Evolutionary conservation across 345 rosid genomes (phyloP).

Genomic region (Eucalyptus pauciflora): DNA sequence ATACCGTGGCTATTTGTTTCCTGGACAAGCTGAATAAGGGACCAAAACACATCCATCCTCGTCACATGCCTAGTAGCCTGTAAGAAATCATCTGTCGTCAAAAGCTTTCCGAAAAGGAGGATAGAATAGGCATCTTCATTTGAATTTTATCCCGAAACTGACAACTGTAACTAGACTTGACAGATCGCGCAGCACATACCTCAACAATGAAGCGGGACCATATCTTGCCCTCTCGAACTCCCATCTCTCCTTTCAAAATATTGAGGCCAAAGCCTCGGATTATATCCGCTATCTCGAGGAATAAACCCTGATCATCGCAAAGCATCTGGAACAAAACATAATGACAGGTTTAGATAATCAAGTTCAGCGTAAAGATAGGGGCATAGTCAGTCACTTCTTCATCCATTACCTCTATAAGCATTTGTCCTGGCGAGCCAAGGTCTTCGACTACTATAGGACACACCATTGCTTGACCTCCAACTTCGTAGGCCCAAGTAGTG

Average conservation of each 20-base stretch:
- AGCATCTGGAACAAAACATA: constrained; percentile 45
- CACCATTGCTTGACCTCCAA: constrained; percentile 43
- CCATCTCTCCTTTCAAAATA: constrained; percentile 79
- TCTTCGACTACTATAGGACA: constrained; percentile 92
- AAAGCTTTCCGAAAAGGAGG: background rate
- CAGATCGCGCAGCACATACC: constrained; percentile 11
- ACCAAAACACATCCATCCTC: constrained; percentile 69
- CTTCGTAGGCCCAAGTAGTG: constrained; percentile 83
- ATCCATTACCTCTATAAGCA: constrained; percentile 69
- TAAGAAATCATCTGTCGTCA: background rate
- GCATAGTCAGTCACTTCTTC: background rate
- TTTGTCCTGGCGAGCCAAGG: constrained; percentile 51
- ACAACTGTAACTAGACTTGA: background rate
- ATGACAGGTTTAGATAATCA: background rate
- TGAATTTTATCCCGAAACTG: background rate
- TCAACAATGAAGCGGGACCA: constrained; percentile 87
- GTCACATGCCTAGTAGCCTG: constrained; percentile 56
- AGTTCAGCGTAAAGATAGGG: background rate
- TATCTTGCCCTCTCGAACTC: constrained; percentile 37
- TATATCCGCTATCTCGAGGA: constrained; percentile 75
- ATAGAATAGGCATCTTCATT: background rate
- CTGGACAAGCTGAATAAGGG: constrained; percentile 62
- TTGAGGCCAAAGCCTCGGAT: constrained; percentile 63
- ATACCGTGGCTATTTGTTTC: constrained; percentile 13
- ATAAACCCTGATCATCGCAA: constrained; percentile 63